phyloP scores from a whole-genome alignment of 345 rosid species.

The Euphorbia tirucalli region DNA sequence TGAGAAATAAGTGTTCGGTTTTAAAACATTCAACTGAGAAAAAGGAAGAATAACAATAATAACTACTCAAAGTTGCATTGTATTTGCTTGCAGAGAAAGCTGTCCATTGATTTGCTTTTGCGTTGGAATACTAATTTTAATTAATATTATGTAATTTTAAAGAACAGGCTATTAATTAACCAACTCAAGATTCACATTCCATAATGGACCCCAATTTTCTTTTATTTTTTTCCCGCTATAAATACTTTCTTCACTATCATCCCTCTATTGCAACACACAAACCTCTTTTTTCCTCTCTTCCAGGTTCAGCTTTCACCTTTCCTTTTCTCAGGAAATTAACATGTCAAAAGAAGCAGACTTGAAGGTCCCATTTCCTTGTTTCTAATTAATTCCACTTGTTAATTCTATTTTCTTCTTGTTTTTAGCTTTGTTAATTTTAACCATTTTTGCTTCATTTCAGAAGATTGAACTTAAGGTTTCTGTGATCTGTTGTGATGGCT shows the following conservation, averaged over 20 bases:
- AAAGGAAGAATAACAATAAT: background rate
- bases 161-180: slow-evolving; percentile 35
- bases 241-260: slow-evolving; percentile 24
- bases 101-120: slow-evolving; percentile 26
- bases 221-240: slow-evolving; percentile 24
- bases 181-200: slow-evolving; percentile 14
- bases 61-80: background rate
- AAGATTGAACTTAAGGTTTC: slow-evolving; percentile 55
- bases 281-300: background rate
- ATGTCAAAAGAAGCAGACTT: slow-evolving; percentile 49
- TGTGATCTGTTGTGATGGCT: slow-evolving; percentile 62
- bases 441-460: slow-evolving; percentile 27
- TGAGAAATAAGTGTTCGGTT: background rate
- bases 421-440: background rate
- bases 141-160: slow-evolving; percentile 12
- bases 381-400: background rate
- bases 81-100: slow-evolving; percentile 45
- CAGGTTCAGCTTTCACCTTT: slow-evolving; percentile 2
- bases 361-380: slow-evolving; percentile 32
- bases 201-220: slow-evolving; percentile 10
- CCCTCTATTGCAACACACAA: slow-evolving; percentile 9
- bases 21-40: background rate
- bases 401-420: background rate
- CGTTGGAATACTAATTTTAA: slow-evolving; percentile 26
- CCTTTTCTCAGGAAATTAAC: slow-evolving; percentile 8